A percentile compares a stretch with the other conserved stretches of the same genome.
These are phyloP conservation scores for Mortierella sp. DNA, from an alignment of 371 early-diverging fungal genomes.

Conservation along the genomic window DNA sequence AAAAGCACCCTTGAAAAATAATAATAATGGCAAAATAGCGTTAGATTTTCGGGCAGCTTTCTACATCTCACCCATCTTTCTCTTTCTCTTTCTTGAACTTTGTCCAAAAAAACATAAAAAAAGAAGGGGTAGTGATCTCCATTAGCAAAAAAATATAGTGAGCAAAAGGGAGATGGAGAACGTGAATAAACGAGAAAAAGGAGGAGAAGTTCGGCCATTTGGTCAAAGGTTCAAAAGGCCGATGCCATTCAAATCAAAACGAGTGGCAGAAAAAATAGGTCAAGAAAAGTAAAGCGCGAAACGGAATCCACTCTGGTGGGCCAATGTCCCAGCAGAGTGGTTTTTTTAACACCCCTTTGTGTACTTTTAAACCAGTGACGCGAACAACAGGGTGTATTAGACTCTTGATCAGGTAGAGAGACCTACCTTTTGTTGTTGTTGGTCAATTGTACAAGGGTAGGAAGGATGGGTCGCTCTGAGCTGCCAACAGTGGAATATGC, in stretches of 20 bases:
- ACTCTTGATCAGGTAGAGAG: too few relatives aligned
- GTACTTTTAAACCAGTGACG: too few relatives aligned
- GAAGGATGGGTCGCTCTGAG: too few relatives aligned
- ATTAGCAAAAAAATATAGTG: background rate
- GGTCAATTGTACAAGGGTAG: too few relatives aligned
- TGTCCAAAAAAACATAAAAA: conserved; percentile 1
- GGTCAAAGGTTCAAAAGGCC: too few relatives aligned
- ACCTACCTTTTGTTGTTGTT: too few relatives aligned
- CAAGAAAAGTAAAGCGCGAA: background rate
- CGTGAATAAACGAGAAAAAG: background rate
- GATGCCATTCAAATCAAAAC: too few relatives aligned
- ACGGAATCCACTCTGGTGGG: conserved; percentile 5
- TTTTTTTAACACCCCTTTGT: background rate
- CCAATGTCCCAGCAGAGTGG: background rate
- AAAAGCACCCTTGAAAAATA: background rate
- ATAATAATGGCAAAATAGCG: background rate
- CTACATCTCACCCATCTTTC: too few relatives aligned
- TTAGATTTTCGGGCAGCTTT: background rate
- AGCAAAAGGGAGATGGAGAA: background rate
- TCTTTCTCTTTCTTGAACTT: background rate
- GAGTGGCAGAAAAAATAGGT: too few relatives aligned
- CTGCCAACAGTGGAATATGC: too few relatives aligned
- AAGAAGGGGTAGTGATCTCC: background rate
- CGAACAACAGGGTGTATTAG: too few relatives aligned
- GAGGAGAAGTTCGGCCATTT: too few relatives aligned